phyloP scores from a whole-genome alignment of 805 yeast species.

The Kluyveromyces nonfermentans region DNA sequence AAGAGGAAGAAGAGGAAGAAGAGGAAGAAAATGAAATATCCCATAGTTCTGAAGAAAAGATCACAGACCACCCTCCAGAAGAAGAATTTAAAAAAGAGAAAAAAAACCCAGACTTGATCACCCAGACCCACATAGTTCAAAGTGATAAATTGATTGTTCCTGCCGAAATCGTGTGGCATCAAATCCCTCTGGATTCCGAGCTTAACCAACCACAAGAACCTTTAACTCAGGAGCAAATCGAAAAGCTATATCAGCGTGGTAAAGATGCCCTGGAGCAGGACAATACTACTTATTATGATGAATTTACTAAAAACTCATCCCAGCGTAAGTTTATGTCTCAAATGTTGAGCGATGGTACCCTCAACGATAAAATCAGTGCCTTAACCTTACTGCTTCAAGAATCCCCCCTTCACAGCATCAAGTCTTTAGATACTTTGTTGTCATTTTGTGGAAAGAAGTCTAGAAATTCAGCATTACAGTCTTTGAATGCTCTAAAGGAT shows the following conservation, averaged over 20 bases:
- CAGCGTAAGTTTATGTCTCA: constrained; percentile 84
- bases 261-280: constrained; percentile 57
- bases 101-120: constrained; percentile 27
- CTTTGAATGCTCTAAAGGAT: constrained; percentile 85
- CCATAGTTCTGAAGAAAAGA: constrained; percentile 8
- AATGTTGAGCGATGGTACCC: constrained; percentile 84
- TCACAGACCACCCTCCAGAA: constrained; percentile 5
- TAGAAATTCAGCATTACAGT: constrained; percentile 85
- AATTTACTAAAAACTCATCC: constrained; percentile 63
- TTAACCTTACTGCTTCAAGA: constrained; percentile 88
- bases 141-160: constrained; percentile 50
- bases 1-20: constrained; percentile 10
- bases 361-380: constrained; percentile 91
- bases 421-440: constrained; percentile 71
- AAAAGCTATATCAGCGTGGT: constrained; percentile 56
- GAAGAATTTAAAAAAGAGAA: constrained; percentile 14
- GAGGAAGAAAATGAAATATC: constrained; percentile 19
- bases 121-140: constrained; percentile 34
- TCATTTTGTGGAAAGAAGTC: constrained; percentile 83
- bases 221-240: constrained; percentile 44
- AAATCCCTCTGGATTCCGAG: constrained; percentile 36
- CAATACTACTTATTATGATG: constrained; percentile 60
- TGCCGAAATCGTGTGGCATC: constrained; percentile 69
- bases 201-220: constrained; percentile 16
- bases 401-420: constrained; percentile 83